Evolutionary conservation across 2,329 filamentous ascomycete genomes (phyloP).

Genomic region (Trichoderma afroharzianum): DNA sequence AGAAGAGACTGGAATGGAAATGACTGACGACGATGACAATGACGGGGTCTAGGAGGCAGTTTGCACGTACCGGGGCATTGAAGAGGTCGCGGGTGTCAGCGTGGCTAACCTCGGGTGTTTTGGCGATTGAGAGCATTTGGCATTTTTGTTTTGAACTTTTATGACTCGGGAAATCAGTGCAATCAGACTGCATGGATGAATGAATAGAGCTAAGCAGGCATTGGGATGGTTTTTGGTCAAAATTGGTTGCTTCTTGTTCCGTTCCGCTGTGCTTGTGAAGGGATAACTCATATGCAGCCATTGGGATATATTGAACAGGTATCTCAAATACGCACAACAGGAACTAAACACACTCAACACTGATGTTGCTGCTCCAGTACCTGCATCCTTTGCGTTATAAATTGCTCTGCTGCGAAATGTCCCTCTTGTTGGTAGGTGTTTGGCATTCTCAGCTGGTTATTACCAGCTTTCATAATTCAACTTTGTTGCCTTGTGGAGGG

Average conservation of each 20-base stretch:
- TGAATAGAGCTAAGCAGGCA: not conserved
- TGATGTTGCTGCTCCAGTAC: not conserved
- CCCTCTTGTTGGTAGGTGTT: too few species aligned
- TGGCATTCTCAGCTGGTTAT: too few species aligned
- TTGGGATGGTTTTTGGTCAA: not conserved
- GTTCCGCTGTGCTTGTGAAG: not conserved
- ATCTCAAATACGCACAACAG: not conserved
- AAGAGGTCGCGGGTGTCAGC: constrained; percentile 9
- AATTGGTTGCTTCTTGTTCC: not conserved
- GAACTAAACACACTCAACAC: not conserved
- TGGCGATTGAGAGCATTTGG: not conserved
- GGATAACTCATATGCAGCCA: not conserved
- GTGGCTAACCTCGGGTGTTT: constrained; percentile 9
- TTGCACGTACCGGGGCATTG: constrained; percentile 4
- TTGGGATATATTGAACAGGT: not conserved
- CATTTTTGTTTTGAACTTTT: not conserved
- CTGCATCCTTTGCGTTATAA: too few species aligned
- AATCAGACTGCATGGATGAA: not conserved
- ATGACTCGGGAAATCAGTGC: not conserved
- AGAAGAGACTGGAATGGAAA: constrained; percentile 51
- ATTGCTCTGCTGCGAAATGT: too few species aligned
- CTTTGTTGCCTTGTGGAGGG: too few species aligned
- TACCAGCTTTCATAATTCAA: too few species aligned
- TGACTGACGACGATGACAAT: constrained; percentile 51
- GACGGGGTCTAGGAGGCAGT: constrained; percentile 11